These are phyloP conservation scores for Chenopodium formosanum DNA, from an alignment of 148 eudicot species.

Conservation along the genomic window DNA sequence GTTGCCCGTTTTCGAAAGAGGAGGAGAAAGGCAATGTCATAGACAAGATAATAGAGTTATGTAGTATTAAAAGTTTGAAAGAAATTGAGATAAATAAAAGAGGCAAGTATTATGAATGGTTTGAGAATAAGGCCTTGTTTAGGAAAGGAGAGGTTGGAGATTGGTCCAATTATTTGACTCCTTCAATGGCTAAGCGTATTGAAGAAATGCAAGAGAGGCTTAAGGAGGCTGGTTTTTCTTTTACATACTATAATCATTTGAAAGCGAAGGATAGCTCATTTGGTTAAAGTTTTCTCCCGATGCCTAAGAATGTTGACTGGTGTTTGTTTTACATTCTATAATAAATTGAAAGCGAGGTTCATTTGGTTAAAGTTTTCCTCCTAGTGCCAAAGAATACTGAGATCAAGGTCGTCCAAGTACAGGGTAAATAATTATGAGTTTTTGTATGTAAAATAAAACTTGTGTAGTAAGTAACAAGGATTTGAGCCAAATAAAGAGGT, in stretches of 20 bases:
- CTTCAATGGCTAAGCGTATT: neutral
- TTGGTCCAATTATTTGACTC: conserved; percentile 6
- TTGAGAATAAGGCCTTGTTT: conserved; percentile 5
- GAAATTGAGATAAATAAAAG: conserved; percentile 6
- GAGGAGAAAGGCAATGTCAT: neutral
- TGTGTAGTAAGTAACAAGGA: no score
- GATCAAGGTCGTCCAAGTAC: no score
- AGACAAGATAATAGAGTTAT: neutral
- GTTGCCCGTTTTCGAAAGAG: neutral
- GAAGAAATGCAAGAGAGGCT: neutral
- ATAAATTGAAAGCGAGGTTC: no score
- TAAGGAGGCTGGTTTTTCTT: neutral
- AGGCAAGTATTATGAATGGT: neutral
- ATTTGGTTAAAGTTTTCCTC: no score
- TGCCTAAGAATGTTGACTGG: no score
- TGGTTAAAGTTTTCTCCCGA: no score
- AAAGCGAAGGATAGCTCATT: no score
- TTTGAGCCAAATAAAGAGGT: no score
- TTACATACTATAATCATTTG: neutral
- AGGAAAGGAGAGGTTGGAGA: conserved; percentile 8
- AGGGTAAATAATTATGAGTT: no score
- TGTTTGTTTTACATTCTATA: no score
- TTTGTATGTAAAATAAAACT: no score
- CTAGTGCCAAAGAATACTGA: no score
- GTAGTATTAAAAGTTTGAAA: conserved; percentile 2